Evolutionary conservation across 1,139 yeast genomes (phyloP).

Genomic region (Hansenula lynferdii): DNA sequence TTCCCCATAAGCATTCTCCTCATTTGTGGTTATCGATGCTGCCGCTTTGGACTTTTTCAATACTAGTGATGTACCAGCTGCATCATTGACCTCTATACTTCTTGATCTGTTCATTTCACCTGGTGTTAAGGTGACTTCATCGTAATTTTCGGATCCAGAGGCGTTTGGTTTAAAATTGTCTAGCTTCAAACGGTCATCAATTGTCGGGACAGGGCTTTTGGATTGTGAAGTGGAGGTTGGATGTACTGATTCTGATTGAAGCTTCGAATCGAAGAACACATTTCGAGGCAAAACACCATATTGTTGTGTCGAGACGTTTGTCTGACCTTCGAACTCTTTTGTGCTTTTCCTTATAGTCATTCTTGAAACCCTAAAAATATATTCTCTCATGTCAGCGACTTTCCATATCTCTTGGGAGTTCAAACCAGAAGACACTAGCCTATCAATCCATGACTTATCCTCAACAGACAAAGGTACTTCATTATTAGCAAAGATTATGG

Average conservation of each 20-base stretch:
- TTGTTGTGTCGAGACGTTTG: no score
- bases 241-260: conserved; percentile 34
- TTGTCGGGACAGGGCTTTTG: conserved; percentile 3
- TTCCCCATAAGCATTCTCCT: conserved; percentile 60
- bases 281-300: conserved; percentile 45
- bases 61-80: conserved; percentile 26
- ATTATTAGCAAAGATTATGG: conserved; percentile 30
- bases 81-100: conserved; percentile 6
- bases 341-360: conserved; percentile 10
- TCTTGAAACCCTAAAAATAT: conserved; percentile 55
- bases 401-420: conserved; percentile 80
- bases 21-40: conserved; percentile 43
- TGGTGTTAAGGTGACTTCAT: conserved; percentile 7
- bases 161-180: conserved; percentile 3
- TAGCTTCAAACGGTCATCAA: conserved; percentile 17
- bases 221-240: conserved; percentile 12
- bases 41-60: conserved; percentile 30
- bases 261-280: conserved; percentile 59
- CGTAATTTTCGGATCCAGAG: conserved; percentile 5
- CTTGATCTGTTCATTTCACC: neutral
- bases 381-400: conserved; percentile 61
- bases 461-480: conserved; percentile 43
- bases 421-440: conserved; percentile 66
- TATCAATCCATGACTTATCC: conserved; percentile 73
- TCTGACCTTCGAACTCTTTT: conserved; percentile 9